Evolutionary conservation across 176 grass and related monocot species (phyloP), one percentile per base, ranked within the genome.

Genomic region (Phyllostachys edulis): DNA sequence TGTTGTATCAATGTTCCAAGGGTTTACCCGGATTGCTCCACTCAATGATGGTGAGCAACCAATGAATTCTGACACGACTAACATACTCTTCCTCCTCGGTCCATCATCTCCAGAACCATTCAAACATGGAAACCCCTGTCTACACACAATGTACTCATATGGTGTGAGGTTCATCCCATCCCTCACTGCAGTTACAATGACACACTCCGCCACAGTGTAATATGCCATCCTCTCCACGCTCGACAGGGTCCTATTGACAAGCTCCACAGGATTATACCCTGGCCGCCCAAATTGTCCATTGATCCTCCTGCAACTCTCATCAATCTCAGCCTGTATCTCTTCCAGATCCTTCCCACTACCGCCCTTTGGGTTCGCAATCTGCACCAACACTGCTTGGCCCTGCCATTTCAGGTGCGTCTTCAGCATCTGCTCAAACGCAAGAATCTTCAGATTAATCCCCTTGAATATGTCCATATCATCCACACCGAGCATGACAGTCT

Each of bases 81-180:
- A 26, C 85, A 87, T 87, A 44, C 85, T 87, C 49, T 87, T 87
- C 17, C 65, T 72, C 27, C n/a, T 51, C 0, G 17, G 57, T 23
- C 32, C 67, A 61, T 82, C 64, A 24, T 46, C 40, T 2, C 15
- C 57, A 7, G 82, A 82, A 73, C 67, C 78, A 5, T 75, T 61
- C 20, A 76, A 82, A 70, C 63, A 29, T 40, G 77, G 67, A 63
- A 88, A 76, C 20, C 90, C 90, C 64, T 91, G 82, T 64, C 90
- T 88, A 45, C 82, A 91, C 39, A 91, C 77, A 60, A 91, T 88
- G 73, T 91, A 91, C 60, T 91, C 90, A 16, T 91, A 91, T n/a
- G 90, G 90, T 27, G 90, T 88, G 45, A 91, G 71, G 69, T 87
- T 87, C 85, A 87, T 87, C 18, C 85, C 85, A 75, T 87, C 85